Conservation (phyloP, 768 basidiomycete species). For the Boletellus ananas region DNA sequence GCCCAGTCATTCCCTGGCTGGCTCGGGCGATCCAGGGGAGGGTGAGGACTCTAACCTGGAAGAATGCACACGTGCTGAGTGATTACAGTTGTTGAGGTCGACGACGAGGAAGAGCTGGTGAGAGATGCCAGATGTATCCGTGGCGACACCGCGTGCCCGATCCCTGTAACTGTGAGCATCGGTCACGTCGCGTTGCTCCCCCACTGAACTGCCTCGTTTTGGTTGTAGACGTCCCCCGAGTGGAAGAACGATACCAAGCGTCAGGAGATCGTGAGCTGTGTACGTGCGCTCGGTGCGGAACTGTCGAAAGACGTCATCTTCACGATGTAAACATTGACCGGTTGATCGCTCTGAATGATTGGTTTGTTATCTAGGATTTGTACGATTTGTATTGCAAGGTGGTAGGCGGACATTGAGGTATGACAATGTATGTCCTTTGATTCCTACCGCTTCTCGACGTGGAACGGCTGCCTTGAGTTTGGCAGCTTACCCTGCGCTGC, state of each 20-base stretch:
- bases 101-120: constrained; percentile 20
- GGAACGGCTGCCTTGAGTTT: too few species aligned
- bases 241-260: constrained; percentile 33
- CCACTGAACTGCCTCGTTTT: constrained; percentile 2
- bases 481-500: too few species aligned
- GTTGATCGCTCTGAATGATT: too few species aligned
- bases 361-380: too few species aligned
- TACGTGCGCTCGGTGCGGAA: constrained; percentile 41
- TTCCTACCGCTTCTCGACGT: too few species aligned
- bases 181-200: neutral
- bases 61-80: constrained; percentile 2
- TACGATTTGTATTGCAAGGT: too few species aligned
- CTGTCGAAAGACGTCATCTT: constrained; percentile 42
- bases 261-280: constrained; percentile 38
- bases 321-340: constrained; percentile 12
- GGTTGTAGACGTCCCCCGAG: constrained; percentile 18
- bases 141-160: constrained; percentile 17
- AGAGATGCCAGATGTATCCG: constrained; percentile 18
- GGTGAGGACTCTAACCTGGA: constrained; percentile 14
- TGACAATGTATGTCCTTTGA: too few species aligned
- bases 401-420: too few species aligned
- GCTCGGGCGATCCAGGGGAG: constrained; percentile 26
- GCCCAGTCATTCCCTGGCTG: constrained; percentile 50
- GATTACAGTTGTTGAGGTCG: constrained; percentile 12
- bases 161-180: constrained; percentile 24